These are phyloP conservation scores for Hippophae rhamnoides DNA, from an alignment of 306 rosid genomes.

Conservation along the genomic window DNA sequence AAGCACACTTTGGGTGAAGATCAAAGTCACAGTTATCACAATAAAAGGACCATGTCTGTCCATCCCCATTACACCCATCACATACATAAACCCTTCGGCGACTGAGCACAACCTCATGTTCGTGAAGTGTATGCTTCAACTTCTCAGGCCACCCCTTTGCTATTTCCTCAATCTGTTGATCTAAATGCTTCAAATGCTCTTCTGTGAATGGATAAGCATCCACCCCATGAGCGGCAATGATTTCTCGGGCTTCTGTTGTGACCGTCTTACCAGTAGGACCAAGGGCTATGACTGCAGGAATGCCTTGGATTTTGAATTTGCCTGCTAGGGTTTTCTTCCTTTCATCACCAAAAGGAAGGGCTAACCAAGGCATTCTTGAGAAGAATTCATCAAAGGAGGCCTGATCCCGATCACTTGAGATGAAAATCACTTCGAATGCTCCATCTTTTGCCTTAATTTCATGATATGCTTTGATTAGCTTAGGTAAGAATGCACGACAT, in stretches of 20 bases:
- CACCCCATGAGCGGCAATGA: conserved; percentile 16
- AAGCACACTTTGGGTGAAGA: conserved; percentile 43
- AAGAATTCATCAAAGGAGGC: conserved; percentile 24
- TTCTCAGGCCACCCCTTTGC: conserved; percentile 31
- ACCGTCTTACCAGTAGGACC: conserved; percentile 23
- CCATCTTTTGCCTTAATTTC: conserved; percentile 22
- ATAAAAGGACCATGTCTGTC: conserved; percentile 25
- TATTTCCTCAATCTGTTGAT: conserved; percentile 16
- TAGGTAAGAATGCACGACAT: conserved; percentile 35
- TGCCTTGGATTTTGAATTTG: conserved; percentile 32
- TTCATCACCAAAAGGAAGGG: conserved; percentile 37
- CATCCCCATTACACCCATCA: conserved; percentile 21
- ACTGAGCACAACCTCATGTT: conserved; percentile 17
- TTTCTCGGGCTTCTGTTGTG: conserved; percentile 19
- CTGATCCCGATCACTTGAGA: conserved; percentile 33
- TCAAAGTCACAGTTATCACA: conserved; percentile 34
- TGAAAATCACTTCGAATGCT: conserved; percentile 30
- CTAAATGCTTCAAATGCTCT: conserved; percentile 25
- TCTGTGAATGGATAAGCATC: conserved; percentile 40
- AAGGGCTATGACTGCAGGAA: conserved; percentile 27
- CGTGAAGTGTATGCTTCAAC: conserved; percentile 13
- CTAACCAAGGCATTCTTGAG: conserved; percentile 38
- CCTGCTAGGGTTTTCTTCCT: conserved; percentile 22
- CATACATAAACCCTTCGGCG: conserved; percentile 15
- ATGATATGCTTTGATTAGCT: conserved; percentile 24